Percentiles rank a stretch among this genome's conserved stretches.
Conservation (phyloP, 192 early-diverging fungal genomes). For the Geranomyces variabilis region DNA sequence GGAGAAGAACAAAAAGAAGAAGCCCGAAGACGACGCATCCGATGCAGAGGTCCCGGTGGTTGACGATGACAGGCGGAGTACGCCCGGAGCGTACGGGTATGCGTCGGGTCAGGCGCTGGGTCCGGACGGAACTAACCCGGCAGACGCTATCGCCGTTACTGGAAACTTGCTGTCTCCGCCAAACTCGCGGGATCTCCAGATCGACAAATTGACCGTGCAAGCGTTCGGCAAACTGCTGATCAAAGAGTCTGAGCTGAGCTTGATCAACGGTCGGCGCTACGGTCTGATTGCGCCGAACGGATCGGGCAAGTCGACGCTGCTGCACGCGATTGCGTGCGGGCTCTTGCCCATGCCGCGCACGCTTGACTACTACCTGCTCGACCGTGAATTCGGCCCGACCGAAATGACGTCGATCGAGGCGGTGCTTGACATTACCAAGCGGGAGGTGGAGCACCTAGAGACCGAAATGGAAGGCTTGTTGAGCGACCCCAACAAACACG, state of each 20-base stretch:
- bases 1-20: conserved; percentile 23
- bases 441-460: conserved; percentile 36
- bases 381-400: conserved; percentile 35
- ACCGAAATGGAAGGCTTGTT: conserved; percentile 43
- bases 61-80: conserved; percentile 19
- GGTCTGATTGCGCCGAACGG: conserved; percentile 71
- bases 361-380: conserved; percentile 38
- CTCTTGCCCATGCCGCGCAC: conserved; percentile 35
- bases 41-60: conserved; percentile 10
- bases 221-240: conserved; percentile 35
- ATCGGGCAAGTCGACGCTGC: conserved; percentile 71
- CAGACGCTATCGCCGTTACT: conserved; percentile 35
- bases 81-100: conserved; percentile 32
- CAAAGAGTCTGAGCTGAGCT: conserved; percentile 36
- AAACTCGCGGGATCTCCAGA: conserved; percentile 34
- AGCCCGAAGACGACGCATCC: neutral
- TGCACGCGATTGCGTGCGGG: conserved; percentile 54
- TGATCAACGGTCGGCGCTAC: conserved; percentile 61
- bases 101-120: conserved; percentile 34
- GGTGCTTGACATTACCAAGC: conserved; percentile 27
- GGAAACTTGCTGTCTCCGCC: conserved; percentile 37
- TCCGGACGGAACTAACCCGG: conserved; percentile 35
- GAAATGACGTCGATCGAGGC: conserved; percentile 36
- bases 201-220: conserved; percentile 37
- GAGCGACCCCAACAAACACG: conserved; percentile 38